phyloP scores from a whole-genome alignment of 176 grass and related monocot genomes.

The bread wheat (Triticum aestivum) region DNA sequence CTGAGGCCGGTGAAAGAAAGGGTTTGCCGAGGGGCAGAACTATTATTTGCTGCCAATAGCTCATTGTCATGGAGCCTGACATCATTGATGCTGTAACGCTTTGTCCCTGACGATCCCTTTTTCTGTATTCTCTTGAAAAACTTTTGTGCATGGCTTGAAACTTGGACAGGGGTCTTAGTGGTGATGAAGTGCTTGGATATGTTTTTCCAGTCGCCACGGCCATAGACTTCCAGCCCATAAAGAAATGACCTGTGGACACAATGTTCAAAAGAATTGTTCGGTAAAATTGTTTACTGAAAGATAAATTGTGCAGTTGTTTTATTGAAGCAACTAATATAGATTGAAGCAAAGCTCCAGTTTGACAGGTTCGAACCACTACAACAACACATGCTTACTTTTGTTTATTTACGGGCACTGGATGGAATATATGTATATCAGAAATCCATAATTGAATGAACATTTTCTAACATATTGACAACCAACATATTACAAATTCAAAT shows the following conservation, averaged over 20 bases:
- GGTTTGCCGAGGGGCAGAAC: background rate
- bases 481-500: background rate
- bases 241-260: background rate
- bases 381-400: background rate
- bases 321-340: background rate
- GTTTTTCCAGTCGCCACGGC: conserved; percentile 10
- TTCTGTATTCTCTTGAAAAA: background rate
- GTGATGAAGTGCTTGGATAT: background rate
- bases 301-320: background rate
- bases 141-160: conserved; percentile 29
- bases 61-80: conserved; percentile 2
- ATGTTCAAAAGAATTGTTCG: background rate
- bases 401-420: background rate
- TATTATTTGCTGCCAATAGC: background rate
- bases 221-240: background rate
- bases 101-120: too few relatives aligned
- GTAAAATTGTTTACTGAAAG: background rate
- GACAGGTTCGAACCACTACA: background rate
- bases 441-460: background rate
- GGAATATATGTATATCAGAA: background rate
- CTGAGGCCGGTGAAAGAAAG: background rate
- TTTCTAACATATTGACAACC: background rate
- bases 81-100: background rate
- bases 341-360: background rate
- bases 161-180: background rate